These are phyloP conservation scores for Tuber umbilicatum DNA, from an alignment of 495 filamentous ascomycete genomes.

Conservation along the genomic window DNA sequence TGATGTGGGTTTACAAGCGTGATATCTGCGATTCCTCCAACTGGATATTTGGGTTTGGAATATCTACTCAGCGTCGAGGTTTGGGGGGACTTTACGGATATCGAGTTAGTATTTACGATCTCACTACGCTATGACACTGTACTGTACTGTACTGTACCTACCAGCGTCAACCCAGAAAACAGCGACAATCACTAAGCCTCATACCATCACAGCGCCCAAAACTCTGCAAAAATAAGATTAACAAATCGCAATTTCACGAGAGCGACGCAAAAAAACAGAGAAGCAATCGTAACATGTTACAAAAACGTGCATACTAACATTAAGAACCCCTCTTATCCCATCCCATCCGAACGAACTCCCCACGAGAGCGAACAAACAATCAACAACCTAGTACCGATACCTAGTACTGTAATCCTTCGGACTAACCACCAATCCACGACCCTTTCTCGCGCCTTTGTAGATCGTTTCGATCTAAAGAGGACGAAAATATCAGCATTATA, in stretches of 20 bases:
- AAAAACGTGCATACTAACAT: slow-evolving; percentile 3
- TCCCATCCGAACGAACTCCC: background rate
- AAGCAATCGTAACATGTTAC: background rate
- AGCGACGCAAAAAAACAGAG: background rate
- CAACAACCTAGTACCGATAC: slow-evolving; percentile 36
- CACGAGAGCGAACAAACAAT: background rate
- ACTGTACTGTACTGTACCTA: background rate
- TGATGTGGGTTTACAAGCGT: too few relatives aligned
- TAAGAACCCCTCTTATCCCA: background rate
- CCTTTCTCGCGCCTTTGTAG: slow-evolving; percentile 95
- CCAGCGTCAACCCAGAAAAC: background rate
- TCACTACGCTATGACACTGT: background rate
- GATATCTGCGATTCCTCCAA: too few relatives aligned
- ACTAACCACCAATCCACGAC: slow-evolving; percentile 87
- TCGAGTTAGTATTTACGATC: background rate
- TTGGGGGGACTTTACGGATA: too few relatives aligned
- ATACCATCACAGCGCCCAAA: background rate
- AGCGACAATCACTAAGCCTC: background rate
- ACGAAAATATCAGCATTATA: background rate
- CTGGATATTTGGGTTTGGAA: too few relatives aligned
- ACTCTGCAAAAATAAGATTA: background rate
- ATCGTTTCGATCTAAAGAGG: slow-evolving; percentile 68
- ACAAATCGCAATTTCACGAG: background rate
- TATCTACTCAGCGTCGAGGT: too few relatives aligned
- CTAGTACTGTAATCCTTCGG: slow-evolving; percentile 60